Percentiles rank a stretch among this genome's conserved stretches.
Conservation (phyloP, 1,284 basidiomycete species). For the Apiotrichum domesticum region DNA sequence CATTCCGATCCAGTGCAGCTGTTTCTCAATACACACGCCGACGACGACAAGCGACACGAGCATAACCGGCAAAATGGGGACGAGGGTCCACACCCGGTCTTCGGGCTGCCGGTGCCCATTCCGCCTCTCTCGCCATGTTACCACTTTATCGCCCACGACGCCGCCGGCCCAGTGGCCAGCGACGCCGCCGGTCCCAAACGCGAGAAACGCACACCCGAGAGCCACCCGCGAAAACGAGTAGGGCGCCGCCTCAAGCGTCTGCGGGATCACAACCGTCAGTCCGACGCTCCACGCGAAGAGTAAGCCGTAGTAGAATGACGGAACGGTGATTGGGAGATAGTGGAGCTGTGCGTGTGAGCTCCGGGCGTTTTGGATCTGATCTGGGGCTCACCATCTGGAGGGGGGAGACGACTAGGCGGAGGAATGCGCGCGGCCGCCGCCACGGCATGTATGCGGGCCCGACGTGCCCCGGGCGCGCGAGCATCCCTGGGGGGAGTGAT, state of each 20-base stretch:
- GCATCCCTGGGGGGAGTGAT: no score
- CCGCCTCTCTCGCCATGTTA: slow-evolving; percentile 29
- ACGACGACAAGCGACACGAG: slow-evolving; percentile 32
- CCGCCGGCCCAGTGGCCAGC: slow-evolving; percentile 43
- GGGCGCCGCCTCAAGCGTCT: slow-evolving; percentile 35
- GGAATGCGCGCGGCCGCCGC: slow-evolving; percentile 34
- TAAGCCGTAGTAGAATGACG: slow-evolving; percentile 39
- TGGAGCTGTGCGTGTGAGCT: neutral
- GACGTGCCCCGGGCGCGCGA: neutral
- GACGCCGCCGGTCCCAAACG: slow-evolving; percentile 34
- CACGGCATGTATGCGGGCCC: slow-evolving; percentile 41
- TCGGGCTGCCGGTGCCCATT: slow-evolving; percentile 38
- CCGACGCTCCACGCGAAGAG: slow-evolving; percentile 39
- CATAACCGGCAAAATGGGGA: slow-evolving; percentile 23
- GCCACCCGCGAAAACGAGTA: slow-evolving; percentile 34
- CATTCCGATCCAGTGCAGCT: slow-evolving; percentile 40
- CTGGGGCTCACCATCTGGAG: slow-evolving; percentile 21
- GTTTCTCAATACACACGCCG: slow-evolving; percentile 31
- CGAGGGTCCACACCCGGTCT: slow-evolving; percentile 38
- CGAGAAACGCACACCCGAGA: slow-evolving; percentile 37
- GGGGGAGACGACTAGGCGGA: slow-evolving; percentile 28
- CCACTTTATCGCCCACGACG: slow-evolving; percentile 33
- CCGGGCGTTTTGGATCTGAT: no score
- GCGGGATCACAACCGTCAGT: slow-evolving; percentile 38
- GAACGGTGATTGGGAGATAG: slow-evolving; percentile 27